Evolutionary conservation across 2,329 filamentous ascomycete genomes (phyloP), one percentile per base, ranked within the genome.

Genomic region (Fusarium duplospermum): DNA sequence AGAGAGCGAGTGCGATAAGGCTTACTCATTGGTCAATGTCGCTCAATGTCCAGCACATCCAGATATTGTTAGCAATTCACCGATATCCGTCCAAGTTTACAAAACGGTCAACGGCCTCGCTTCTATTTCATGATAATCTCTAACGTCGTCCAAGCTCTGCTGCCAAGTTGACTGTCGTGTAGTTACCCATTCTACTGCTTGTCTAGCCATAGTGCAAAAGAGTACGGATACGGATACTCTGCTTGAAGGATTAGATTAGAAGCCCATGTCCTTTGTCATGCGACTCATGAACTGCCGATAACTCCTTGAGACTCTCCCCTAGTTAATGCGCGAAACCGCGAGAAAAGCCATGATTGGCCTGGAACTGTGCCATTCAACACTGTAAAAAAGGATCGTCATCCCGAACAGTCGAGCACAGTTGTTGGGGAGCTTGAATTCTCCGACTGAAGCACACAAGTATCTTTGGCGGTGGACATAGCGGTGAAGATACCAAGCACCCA

Each of bases 401-500:
- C 64, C 14, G 50, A 50, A 42, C 33, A 29, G 20, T n/a, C 59
- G 35, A 38, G 20, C 31, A 58, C 35, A 58, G 56, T 64, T 61
- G 62, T 71, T 68, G 67, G 65, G 36, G 22, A 60, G 38, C 57
- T 42, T 38, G 35, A 42, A 33, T 42, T 47, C 63, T 16, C 56
- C 62, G 71, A 52, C 60, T 40, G 52, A 45, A 67, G 40, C 35
- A 60, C 4, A 45, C 29, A 63, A 33, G 47, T 64, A 69, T 72
- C 71, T 74, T 70, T 74, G 72, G 72, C 72, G 33, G 47, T 42
- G 61, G 47, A 64, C 61, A 64, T 40, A 33, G 61, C 61, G 72
- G 72, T 74, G 71, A 74, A 70, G 71, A 72, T 64, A 72, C 56
- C 62, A 69, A 74, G 62, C 62, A 69, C 57, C 47, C 54, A 66